Evolutionary conservation across 257 asterid species (phyloP), one percentile per base, ranked within the genome.

Genomic region (Leonotis leonurus): DNA sequence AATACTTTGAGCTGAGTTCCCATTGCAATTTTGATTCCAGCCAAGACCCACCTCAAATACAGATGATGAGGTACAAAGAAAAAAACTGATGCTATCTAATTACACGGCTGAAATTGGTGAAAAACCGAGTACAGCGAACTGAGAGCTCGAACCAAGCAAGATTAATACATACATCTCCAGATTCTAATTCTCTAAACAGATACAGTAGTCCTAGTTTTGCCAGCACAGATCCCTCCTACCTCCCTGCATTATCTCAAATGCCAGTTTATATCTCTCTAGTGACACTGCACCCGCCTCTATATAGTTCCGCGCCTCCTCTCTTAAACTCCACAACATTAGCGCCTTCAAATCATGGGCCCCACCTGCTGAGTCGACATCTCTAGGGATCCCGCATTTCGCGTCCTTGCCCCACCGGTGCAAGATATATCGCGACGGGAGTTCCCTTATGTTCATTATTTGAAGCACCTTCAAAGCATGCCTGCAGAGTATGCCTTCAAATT

Each of bases 161-260:
- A 33, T n/a, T n/a, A n/a, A n/a, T n/a, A n/a, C n/a, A 62, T 40
- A 40, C 55, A 56, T 18, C 30, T 12, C 29, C 17, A 50, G 53
- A 67, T 65, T 35, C 1, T 14, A 3, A 8, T 29, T 29, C 33
- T 29, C 60, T 75, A 78, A 54, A 72, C 79, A 60, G 60, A 66
- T 20, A 36, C 43, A n/a, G n/a, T n/a, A 14, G 52, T 59, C 68
- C 76, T 83, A 88, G 58, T 72, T 85, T 74, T 76, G 96, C 95
- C 98, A 85, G 71, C 96, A 80, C 14, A 91, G 81, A 65, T 78
- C 88, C 76, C 91, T 84, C 74, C 94, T 77, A 55, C 98, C 98
- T 75, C 88, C 97, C 82, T 91, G 94, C 92, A 91, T 69, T 66
- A 84, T 83, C 80, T 92, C 99, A 18, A 92, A 92, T 0, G 99